Conservation (phyloP, 768 basidiomycete species). For the Mycena galericulata region DNA sequence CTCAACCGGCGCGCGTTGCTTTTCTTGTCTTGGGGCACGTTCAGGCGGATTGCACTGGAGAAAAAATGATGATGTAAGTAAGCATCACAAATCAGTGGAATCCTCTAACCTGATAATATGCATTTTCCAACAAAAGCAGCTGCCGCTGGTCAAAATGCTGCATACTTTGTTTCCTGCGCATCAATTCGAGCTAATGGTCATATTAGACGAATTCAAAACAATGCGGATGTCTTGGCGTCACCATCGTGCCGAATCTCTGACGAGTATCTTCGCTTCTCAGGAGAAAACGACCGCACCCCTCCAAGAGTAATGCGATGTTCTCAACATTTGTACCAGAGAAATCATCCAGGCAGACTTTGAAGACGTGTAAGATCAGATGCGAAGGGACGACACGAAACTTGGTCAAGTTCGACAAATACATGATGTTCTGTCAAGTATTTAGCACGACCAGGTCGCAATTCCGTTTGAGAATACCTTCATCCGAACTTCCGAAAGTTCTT, state of each 20-base stretch:
- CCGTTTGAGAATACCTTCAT: constrained; percentile 78
- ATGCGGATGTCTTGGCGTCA: constrained; percentile 42
- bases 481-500: constrained; percentile 88
- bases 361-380: constrained; percentile 93
- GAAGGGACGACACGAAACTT: constrained; percentile 94
- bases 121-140: constrained; percentile 91
- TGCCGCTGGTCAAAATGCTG: constrained; percentile 95
- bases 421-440: constrained; percentile 73
- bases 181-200: constrained; percentile 80
- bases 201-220: neutral
- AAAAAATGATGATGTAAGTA: neutral
- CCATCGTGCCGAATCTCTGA: constrained; percentile 91
- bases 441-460: neutral
- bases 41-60: constrained; percentile 99
- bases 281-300: constrained; percentile 94
- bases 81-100: neutral
- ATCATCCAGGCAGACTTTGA: constrained; percentile 98
- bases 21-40: constrained; percentile 85
- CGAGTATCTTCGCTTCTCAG: constrained; percentile 89
- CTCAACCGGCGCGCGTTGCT: constrained; percentile 87
- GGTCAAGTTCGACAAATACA: constrained; percentile 91
- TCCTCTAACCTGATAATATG: constrained; percentile 88
- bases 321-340: constrained; percentile 94
- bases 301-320: constrained; percentile 90
- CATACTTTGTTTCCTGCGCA: constrained; percentile 94